These are phyloP conservation scores for Aristolochia californica DNA, from an alignment of 164 flowering plant genomes.

Conservation along the genomic window DNA sequence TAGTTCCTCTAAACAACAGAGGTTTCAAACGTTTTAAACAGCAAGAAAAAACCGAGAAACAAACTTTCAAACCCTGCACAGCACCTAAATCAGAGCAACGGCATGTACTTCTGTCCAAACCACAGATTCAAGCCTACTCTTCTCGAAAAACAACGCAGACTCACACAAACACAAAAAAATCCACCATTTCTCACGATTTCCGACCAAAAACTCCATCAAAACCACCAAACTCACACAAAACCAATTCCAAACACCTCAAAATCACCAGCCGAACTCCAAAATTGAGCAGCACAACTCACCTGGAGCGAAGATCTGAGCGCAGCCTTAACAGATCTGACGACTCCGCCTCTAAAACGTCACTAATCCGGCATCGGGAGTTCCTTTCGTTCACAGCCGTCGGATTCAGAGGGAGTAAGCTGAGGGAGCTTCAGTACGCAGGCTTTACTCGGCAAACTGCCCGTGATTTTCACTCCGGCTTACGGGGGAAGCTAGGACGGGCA, in stretches of 20 bases:
- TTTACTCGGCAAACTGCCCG: conserved; percentile 29
- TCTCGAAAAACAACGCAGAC: too few relatives aligned
- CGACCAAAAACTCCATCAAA: neutral
- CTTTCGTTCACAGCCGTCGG: conserved; percentile 32
- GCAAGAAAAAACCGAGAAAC: too few relatives aligned
- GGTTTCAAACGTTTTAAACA: too few relatives aligned
- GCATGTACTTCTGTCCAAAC: too few relatives aligned
- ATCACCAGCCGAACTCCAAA: neutral
- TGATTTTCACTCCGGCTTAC: conserved; percentile 18
- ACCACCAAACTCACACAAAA: too few relatives aligned
- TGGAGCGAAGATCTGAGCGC: conserved; percentile 16
- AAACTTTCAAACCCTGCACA: too few relatives aligned
- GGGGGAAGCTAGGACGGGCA: neutral
- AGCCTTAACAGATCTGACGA: conserved; percentile 24
- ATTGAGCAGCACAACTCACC: conserved; percentile 14
- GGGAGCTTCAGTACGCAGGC: neutral
- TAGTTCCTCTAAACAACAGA: too few relatives aligned
- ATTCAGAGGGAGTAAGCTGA: conserved; percentile 7
- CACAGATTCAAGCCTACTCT: too few relatives aligned
- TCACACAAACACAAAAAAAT: too few relatives aligned
- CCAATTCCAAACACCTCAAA: neutral
- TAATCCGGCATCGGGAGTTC: conserved; percentile 9
- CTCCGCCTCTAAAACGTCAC: conserved; percentile 10
- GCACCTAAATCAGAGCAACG: too few relatives aligned
- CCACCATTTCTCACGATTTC: too few relatives aligned